A percentile compares a stretch with the other conserved stretches of the same genome.
phyloP scores from a whole-genome alignment of 2,329 filamentous ascomycete genomes.

The Nothophaeocryptopus gaeumannii region DNA sequence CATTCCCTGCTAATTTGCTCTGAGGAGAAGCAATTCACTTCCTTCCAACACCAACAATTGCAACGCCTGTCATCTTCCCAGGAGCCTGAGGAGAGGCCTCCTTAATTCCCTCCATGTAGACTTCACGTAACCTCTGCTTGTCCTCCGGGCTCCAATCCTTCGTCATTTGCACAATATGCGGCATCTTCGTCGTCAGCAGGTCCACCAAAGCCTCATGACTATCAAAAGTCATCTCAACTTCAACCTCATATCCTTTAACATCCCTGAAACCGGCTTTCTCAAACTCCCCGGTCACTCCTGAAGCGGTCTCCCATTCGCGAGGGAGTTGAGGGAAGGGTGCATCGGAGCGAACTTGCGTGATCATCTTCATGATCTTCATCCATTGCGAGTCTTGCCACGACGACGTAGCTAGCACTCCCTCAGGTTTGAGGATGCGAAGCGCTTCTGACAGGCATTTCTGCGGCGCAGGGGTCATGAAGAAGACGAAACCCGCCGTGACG shows the following conservation, averaged over 20 bases:
- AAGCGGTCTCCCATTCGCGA: constrained; percentile 24
- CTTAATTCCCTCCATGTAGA: constrained; percentile 23
- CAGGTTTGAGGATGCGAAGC: constrained; percentile 25
- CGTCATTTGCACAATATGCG: constrained; percentile 24
- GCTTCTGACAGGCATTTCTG: constrained; percentile 27
- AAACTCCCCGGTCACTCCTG: constrained; percentile 24
- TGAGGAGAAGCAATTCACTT: constrained; percentile 13
- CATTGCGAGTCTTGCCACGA: constrained; percentile 31
- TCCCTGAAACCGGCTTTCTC: constrained; percentile 31
- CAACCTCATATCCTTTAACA: constrained; percentile 23
- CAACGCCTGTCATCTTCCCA: constrained; percentile 25
- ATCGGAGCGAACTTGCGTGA: constrained; percentile 22
- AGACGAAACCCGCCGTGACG: constrained; percentile 28
- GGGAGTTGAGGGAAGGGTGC: constrained; percentile 24
- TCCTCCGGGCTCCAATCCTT: constrained; percentile 28
- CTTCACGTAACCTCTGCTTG: constrained; percentile 14
- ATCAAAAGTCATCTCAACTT: constrained; percentile 26
- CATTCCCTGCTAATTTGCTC: too few relatives aligned
- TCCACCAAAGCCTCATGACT: constrained; percentile 14
- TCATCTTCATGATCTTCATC: constrained; percentile 27
- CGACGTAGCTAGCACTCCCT: constrained; percentile 26
- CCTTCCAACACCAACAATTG: constrained; percentile 28
- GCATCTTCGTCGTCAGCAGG: constrained; percentile 24
- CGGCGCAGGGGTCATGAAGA: constrained; percentile 21
- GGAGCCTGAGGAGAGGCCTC: constrained; percentile 25